Evolutionary conservation across 2,329 filamentous ascomycete genomes (phyloP).

Genomic region (Colletotrichum ledebouriae): DNA sequence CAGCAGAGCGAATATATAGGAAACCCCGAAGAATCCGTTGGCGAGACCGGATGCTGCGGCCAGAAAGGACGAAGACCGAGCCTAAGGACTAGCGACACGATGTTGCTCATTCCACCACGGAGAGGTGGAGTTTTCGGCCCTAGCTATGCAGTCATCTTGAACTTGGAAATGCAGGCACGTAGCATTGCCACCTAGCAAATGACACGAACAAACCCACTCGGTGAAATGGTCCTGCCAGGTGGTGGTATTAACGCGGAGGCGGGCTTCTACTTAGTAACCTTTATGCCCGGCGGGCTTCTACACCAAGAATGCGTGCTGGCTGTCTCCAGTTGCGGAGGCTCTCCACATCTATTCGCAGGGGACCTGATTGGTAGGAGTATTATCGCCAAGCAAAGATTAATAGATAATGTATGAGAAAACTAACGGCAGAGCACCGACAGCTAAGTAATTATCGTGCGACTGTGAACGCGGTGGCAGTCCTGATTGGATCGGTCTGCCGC

Average conservation of each 20-base stretch:
- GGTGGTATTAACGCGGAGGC: neutral
- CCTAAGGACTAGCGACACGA: neutral
- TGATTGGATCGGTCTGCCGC: neutral
- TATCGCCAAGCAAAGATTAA: neutral
- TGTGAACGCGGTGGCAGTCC: neutral
- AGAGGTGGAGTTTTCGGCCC: constrained; percentile 4
- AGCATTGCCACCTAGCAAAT: constrained; percentile 5
- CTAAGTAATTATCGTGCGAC: neutral
- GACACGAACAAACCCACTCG: neutral
- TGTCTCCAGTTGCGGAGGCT: neutral
- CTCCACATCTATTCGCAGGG: neutral
- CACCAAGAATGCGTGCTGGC: neutral
- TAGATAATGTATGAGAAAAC: neutral
- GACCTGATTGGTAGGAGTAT: neutral
- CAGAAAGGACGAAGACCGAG: neutral
- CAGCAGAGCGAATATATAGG: constrained; percentile 1
- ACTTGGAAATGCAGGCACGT: constrained; percentile 19
- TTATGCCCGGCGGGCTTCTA: no score
- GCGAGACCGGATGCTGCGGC: neutral
- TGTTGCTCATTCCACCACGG: neutral
- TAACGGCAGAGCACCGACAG: constrained; percentile 1
- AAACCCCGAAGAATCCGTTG: neutral
- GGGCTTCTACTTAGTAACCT: no score
- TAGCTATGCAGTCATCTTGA: neutral
- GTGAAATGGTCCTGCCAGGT: neutral